Conservation (phyloP, 441 rosid genomes). For the Metrosideros polymorpha region DNA sequence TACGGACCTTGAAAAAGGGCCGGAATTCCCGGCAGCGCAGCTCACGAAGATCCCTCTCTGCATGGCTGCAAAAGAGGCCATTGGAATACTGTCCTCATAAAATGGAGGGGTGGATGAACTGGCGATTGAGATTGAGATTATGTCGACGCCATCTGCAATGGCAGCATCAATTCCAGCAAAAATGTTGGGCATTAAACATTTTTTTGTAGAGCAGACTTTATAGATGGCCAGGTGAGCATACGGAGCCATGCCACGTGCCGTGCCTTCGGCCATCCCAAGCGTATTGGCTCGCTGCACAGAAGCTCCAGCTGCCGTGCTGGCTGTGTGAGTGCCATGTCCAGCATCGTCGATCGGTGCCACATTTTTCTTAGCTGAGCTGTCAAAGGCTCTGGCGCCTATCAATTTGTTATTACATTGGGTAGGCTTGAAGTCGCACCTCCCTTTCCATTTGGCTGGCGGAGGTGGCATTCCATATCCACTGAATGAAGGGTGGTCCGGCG, state of each 20-base stretch:
- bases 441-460: slow-evolving; percentile 53
- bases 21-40: slow-evolving; percentile 31
- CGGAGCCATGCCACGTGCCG: slow-evolving; percentile 74
- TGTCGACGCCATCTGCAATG: slow-evolving; percentile 42
- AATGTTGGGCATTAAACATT: slow-evolving; percentile 31
- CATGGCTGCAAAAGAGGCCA: slow-evolving; percentile 33
- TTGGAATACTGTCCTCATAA: slow-evolving; percentile 12
- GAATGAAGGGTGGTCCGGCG: slow-evolving; percentile 34
- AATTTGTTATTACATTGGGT: slow-evolving; percentile 30
- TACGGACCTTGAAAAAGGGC: slow-evolving; percentile 19
- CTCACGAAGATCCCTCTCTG: slow-evolving; percentile 33
- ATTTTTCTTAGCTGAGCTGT: slow-evolving; percentile 6
- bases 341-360: slow-evolving; percentile 14
- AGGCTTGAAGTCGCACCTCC: slow-evolving; percentile 30
- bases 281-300: slow-evolving; percentile 40
- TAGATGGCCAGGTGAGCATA: slow-evolving; percentile 62
- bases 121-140: slow-evolving; percentile 37
- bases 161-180: slow-evolving; percentile 26
- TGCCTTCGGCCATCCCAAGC: slow-evolving; percentile 57
- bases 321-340: slow-evolving; percentile 77
- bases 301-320: slow-evolving; percentile 64
- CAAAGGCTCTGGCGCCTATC: slow-evolving; percentile 30
- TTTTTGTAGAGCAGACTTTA: slow-evolving; percentile 32
- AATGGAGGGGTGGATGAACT: slow-evolving; percentile 11
- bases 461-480: slow-evolving; percentile 28